Base-by-base conservation (phyloP, 257 asterid genomes). In the Capsicum rhomboideum region DNA sequence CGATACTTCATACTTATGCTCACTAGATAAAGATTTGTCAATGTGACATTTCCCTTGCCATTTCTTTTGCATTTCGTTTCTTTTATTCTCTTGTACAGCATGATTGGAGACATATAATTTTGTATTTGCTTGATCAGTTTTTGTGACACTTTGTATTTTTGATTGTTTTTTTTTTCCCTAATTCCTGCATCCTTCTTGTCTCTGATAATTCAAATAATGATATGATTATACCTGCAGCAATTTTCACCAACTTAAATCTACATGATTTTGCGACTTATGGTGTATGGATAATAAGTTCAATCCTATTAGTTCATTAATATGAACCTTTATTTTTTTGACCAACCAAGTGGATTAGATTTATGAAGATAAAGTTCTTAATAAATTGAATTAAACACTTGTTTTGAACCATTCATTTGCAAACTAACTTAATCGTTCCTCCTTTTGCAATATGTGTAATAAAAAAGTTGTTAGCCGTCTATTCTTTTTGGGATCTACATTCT, bases 1-100 rank as follows among this genome's bases (percentile, higher is more conserved):
- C 49, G 63, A 50, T 23, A 61, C 52, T 56, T 82, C 53, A 18
- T 85, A 82, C 78, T 61, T 86, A 63, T 71, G 87, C 86, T 79
- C 44, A 16, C 63, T 40, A 56, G 80, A 58, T 58, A 71, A 64
- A 84, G 85, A 82, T 85, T 84, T 68, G 18, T 68, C 58, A 16
- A 20, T 56, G 31, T 78, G 68, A 49, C 61, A 72, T 44, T 72
- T 72, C 55, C 40, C 29, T 83, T 64, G 17, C 37, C 31, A n/a
- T 40, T 10, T 37, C 2, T 20, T 69, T 44, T 20, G 34, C 50
- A 10, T 21, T 23, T 80, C 68, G 7, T 53, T 29, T 69, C 40
- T 23, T 28, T 55, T 61, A 68, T 52, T 37, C 79, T 37, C 79
- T 3, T 66, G 34, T 69, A 84, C 82, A 40, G 34, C 40, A 50